phyloP scores from a whole-genome alignment of 2,329 filamentous ascomycete genomes.

The Chrysoporthe austroafricana region DNA sequence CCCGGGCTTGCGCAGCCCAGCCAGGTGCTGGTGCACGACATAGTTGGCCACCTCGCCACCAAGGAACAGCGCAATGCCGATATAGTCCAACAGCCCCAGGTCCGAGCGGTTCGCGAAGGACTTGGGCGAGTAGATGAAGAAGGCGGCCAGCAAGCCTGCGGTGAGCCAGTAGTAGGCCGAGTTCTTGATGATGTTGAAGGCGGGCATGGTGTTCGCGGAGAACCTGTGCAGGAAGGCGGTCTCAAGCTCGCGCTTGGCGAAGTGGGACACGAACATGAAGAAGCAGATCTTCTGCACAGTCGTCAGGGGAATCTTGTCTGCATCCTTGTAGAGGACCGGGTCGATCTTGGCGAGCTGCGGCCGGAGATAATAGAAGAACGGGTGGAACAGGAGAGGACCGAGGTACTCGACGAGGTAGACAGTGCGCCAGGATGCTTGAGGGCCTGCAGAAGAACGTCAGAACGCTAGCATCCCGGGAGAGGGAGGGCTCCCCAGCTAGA shows the following conservation, averaged over 20 bases:
- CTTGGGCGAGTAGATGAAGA: slow-evolving; percentile 80
- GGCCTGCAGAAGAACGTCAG: slow-evolving; percentile 57
- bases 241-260: slow-evolving; percentile 93
- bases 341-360: slow-evolving; percentile 68
- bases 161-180: slow-evolving; percentile 91
- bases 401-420: slow-evolving; percentile 96
- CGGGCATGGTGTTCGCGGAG: slow-evolving; percentile 91
- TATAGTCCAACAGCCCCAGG: slow-evolving; percentile 59
- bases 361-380: slow-evolving; percentile 71
- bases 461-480: neutral
- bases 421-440: slow-evolving; percentile 88
- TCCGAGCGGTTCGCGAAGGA: slow-evolving; percentile 65
- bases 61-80: slow-evolving; percentile 72
- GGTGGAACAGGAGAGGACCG: slow-evolving; percentile 87
- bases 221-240: slow-evolving; percentile 95
- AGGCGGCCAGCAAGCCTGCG: slow-evolving; percentile 78
- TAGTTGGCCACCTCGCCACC: slow-evolving; percentile 83
- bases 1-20: slow-evolving; percentile 75
- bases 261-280: slow-evolving; percentile 78
- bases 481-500: neutral
- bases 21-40: slow-evolving; percentile 77
- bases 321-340: slow-evolving; percentile 47
- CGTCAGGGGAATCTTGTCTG: slow-evolving; percentile 56
- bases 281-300: slow-evolving; percentile 75
- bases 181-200: slow-evolving; percentile 91